Conservation (phyloP, 1,284 basidiomycete species). For the Ustilago trichophora region DNA sequence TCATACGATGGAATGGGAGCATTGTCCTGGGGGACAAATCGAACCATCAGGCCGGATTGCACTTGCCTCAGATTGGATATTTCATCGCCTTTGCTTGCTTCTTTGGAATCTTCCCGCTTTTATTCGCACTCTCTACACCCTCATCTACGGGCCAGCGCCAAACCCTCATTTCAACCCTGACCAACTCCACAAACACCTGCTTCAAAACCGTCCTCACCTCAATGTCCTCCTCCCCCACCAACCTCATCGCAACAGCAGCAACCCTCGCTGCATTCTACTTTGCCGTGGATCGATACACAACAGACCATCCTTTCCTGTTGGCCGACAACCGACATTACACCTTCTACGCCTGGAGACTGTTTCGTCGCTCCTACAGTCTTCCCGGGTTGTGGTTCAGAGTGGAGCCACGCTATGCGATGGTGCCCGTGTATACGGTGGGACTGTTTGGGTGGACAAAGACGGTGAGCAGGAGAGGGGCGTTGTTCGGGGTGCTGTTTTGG, state of each 20-base stretch:
- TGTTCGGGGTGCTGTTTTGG: constrained; percentile 1
- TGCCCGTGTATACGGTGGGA: constrained; percentile 73
- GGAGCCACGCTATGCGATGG: constrained; percentile 72
- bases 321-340: constrained; percentile 95
- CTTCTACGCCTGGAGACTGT: constrained; percentile 82
- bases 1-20: constrained; percentile 83
- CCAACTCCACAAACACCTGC: no score
- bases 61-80: constrained; percentile 87
- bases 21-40: constrained; percentile 94
- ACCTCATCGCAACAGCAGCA: no score
- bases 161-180: no score
- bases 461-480: not conserved
- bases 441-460: constrained; percentile 6
- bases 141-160: no score
- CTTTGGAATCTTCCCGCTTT: constrained; percentile 69
- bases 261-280: constrained; percentile 5
- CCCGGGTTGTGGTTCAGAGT: no score
- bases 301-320: constrained; percentile 90
- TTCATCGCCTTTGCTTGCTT: constrained; percentile 79
- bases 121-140: not conserved
- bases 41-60: constrained; percentile 83
- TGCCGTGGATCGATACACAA: constrained; percentile 70
- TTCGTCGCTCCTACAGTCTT: no score
- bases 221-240: no score
- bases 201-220: no score